phyloP scores from a whole-genome alignment of 805 yeast genomes.

The Myxozyma monticola region DNA sequence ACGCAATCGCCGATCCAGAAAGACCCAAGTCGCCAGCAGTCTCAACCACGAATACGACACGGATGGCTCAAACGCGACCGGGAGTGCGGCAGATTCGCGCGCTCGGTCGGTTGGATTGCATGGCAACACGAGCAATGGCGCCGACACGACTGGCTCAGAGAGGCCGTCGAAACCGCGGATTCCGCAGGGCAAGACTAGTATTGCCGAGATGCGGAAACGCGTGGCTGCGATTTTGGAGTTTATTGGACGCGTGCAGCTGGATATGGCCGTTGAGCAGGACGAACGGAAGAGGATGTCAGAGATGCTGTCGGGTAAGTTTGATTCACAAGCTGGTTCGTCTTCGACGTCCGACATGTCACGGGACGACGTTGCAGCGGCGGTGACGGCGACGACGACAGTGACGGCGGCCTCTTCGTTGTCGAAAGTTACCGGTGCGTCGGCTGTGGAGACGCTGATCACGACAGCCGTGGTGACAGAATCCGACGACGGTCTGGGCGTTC shows the following conservation, averaged over 20 bases:
- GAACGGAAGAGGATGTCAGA: conserved; percentile 53
- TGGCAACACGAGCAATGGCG: conserved; percentile 3
- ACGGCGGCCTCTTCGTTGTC: not conserved
- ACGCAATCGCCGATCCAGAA: conserved; percentile 6
- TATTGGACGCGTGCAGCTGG: conserved; percentile 82
- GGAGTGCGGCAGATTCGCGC: not conserved
- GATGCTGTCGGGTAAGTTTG: conserved; percentile 33
- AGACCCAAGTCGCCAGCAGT: too few species aligned
- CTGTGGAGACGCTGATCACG: not conserved
- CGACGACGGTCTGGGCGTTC: conserved; percentile 49
- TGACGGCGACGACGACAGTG: conserved; percentile 2
- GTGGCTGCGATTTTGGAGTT: conserved; percentile 89
- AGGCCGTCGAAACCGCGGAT: conserved; percentile 81
- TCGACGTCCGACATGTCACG: too few species aligned
- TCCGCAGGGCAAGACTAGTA: conserved; percentile 71
- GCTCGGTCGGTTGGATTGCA: conserved; percentile 14
- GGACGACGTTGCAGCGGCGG: conserved; percentile 4
- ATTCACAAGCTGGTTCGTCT: not conserved
- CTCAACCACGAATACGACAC: too few species aligned
- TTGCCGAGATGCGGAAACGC: conserved; percentile 83
- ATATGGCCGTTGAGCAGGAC: conserved; percentile 71
- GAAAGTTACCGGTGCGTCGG: not conserved
- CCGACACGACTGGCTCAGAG: conserved; percentile 34
- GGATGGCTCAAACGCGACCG: conserved; percentile 6
- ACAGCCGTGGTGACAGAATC: conserved; percentile 18